Conservation (phyloP, 2,329 filamentous ascomycete genomes). For the Aspergillus spinulosporus region DNA sequence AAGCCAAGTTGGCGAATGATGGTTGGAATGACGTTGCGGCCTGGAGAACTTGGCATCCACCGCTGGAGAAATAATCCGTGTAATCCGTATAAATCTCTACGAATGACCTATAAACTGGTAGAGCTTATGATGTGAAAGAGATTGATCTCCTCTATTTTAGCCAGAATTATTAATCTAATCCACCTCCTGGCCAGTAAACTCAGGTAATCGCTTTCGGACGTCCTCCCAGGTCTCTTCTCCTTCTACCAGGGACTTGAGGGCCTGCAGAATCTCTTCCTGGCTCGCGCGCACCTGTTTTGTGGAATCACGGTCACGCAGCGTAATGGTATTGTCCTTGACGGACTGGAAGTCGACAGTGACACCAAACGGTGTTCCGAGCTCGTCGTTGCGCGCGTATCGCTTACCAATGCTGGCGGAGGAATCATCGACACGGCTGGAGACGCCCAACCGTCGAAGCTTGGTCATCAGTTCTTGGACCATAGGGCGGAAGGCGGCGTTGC, state of each 20-base stretch:
- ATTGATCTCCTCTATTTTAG: background rate
- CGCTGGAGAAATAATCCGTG: background rate
- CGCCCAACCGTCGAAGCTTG: slow-evolving; percentile 71
- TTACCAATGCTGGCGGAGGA: slow-evolving; percentile 91
- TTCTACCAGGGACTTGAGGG: background rate
- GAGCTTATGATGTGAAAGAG: background rate
- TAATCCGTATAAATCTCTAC: background rate
- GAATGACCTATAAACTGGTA: background rate
- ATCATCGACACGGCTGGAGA: slow-evolving; percentile 86
- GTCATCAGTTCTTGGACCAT: slow-evolving; percentile 70
- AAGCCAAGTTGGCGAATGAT: slow-evolving; percentile 18
- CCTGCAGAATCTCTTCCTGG: background rate
- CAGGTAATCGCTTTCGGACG: background rate
- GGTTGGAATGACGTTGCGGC: slow-evolving; percentile 22
- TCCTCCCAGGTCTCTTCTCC: background rate
- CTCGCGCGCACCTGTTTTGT: background rate
- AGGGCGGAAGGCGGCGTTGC: slow-evolving; percentile 77
- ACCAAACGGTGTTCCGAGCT: slow-evolving; percentile 89
- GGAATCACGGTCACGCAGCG: background rate
- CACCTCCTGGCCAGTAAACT: background rate
- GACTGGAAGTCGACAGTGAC: slow-evolving; percentile 95
- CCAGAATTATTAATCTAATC: background rate
- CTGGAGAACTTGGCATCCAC: slow-evolving; percentile 33
- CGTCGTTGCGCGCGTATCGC: slow-evolving; percentile 91
- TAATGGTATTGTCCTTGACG: background rate